Base-by-base conservation (phyloP, 108 stramenopile genomes). In the Nitzschia palea region DNA sequence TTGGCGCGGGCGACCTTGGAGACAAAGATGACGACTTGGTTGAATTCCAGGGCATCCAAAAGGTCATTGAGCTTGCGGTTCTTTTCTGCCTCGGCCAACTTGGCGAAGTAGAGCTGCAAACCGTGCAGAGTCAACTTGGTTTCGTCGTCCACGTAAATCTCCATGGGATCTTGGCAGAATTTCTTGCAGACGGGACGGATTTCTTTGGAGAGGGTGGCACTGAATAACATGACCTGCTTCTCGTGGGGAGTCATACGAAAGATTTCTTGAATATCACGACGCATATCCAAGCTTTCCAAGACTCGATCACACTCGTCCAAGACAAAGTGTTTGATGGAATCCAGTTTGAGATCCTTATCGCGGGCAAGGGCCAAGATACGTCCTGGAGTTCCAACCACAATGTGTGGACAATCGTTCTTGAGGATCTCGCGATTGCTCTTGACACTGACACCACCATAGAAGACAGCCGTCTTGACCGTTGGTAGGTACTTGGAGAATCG, bases 21-120 rank as follows among this genome's bases (percentile, higher is more conserved):
- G 55, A 97, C 97, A 70, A 99, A 99, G 77, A 99, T 99, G 59
- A 99, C 97, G 56, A 98, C 98, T 80, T 99, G 99, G 73, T 99
- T 99, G 86, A 99, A 99, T 75, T 99, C 98, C 20, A 99, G 80
- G 23, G 94, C 93, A 83, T 99, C 99, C 62, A 99, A 84, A 31
- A 99, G 82, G 60, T 99, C 97, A 68, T 95, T 98, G 52, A 99
- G 80, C 86, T 99, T 99, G 54, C 92, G 89, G 73, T 99, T 98
- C 95, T 99, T 99, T 75, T 98, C 96, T 3, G 91, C 91, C 82
- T 97, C 97, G 9, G 88, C 89, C 28, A 99, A 89, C 68, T 97
- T 95, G 71, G 91, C 90, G 80, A 95, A 99, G 81, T 98, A 99
- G 80, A 98, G 88, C 76, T 98, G 96, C 74, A 99, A 93, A 28